Conservation (phyloP, 2,329 filamentous ascomycete genomes). For the Xylariaceae sp. region DNA sequence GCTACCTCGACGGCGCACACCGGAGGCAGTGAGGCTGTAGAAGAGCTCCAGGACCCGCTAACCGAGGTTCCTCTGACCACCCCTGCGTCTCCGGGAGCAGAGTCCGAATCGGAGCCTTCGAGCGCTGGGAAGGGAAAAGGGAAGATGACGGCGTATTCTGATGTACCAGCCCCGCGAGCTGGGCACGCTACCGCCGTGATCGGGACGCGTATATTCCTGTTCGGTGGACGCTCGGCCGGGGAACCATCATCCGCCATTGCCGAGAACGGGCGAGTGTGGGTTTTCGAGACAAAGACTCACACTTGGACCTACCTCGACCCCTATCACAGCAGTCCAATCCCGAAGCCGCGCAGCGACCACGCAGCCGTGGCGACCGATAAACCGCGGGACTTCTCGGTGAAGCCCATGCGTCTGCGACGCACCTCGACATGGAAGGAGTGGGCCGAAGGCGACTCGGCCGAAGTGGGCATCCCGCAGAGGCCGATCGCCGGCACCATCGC, state of each 20-base stretch:
- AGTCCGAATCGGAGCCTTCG: conserved; percentile 8
- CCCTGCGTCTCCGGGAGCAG: conserved; percentile 20
- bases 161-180: conserved; percentile 62
- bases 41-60: conserved; percentile 33
- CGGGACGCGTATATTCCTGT: conserved; percentile 68
- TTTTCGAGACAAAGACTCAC: conserved; percentile 60
- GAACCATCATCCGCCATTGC: conserved; percentile 66
- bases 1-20: conserved; percentile 11
- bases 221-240: conserved; percentile 62
- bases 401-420: conserved; percentile 29
- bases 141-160: conserved; percentile 30
- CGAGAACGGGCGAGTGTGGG: conserved; percentile 70
- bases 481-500: conserved; percentile 54
- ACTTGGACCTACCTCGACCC: conserved; percentile 63
- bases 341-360: conserved; percentile 68
- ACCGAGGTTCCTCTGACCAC: conserved; percentile 38
- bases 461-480: conserved; percentile 53
- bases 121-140: conserved; percentile 24
- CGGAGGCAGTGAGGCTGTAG: conserved; percentile 27
- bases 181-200: conserved; percentile 68
- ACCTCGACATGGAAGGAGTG: conserved; percentile 49
- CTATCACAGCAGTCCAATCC: conserved; percentile 41
- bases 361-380: conserved; percentile 52
- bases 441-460: conserved; percentile 49
- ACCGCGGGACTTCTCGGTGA: conserved; percentile 45